Evolutionary conservation across 169 alveolate genomes (phyloP), one percentile per base, ranked within the genome.

Genomic region (Neospora caninum): DNA sequence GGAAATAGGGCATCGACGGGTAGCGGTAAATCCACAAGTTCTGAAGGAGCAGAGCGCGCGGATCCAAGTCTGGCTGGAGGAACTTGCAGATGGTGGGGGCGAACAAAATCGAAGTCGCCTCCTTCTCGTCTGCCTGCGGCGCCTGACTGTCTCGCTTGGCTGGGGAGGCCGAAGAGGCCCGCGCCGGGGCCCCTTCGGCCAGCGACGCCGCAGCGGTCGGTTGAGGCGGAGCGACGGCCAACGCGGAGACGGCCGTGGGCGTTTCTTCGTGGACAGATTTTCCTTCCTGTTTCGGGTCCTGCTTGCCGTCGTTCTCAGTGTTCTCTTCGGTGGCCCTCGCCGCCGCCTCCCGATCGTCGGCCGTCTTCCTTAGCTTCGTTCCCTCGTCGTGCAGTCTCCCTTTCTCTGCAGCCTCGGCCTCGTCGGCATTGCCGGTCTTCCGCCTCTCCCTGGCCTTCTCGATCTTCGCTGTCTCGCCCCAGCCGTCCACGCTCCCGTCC

Each of bases 81-180:
- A 82, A 82, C 36, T 82, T 82, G 67, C 89, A 82, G n/a, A 82
- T 42, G 38, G 89, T 82, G 38, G 89, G 89, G 10, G 89, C 89
- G 25, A 82, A 82, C n/a, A 41, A 41, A 82, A 82, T 38, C 18
- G 89, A n/a, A 13, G 86, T 29, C 82, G 34, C 82, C 45, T 78
- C 42, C 34, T 64, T 27, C 34, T 64, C 73, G 34, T 64, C 73
- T 27, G 73, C 1, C 73, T 22, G 34, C 20, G 73, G n/a, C 73
- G 73, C 73, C 16, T 9, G n/a, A 64, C 73, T 64, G 34, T 27
- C 34, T 29, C 73, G 73, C n/a, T 64, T 64, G 31, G 73, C 4
- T 13, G 31, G 4, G n/a, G 73, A 7, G 31, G 34, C 73, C 31
- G 73, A 7, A 7, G 73, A 64, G 31, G 73, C 4, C 7, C 73